Evolutionary conservation across 2,329 filamentous ascomycete genomes (phyloP).

Genomic region (Pseudopithomyces maydicus): DNA sequence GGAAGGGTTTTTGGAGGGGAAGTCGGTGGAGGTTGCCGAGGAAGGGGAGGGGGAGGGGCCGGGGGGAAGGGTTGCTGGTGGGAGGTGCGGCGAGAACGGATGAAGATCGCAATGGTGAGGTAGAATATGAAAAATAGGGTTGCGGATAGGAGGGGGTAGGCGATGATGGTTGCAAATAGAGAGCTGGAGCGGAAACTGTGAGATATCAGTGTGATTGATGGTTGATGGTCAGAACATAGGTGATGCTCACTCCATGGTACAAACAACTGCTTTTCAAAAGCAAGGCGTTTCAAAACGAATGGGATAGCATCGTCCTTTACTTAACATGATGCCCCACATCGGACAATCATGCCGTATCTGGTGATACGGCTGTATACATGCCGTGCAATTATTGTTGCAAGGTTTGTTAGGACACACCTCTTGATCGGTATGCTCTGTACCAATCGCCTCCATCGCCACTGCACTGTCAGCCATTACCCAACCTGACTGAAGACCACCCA

Average conservation of each 20-base stretch:
- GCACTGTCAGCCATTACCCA: neutral
- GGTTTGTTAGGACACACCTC: neutral
- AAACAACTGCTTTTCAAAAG: neutral
- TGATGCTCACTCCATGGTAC: neutral
- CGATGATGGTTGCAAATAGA: neutral
- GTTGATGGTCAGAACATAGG: neutral
- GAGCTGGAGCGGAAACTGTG: neutral
- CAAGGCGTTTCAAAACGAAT: neutral
- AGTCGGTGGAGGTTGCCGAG: slow-evolving; percentile 19
- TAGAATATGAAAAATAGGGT: neutral
- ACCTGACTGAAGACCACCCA: neutral
- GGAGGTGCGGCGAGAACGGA: neutral
- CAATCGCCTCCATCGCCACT: neutral
- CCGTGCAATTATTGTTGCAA: neutral
- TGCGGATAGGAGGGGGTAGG: neutral
- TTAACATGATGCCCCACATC: neutral
- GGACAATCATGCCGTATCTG: neutral
- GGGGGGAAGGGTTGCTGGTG: slow-evolving; percentile 9
- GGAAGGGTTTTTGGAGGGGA: slow-evolving; percentile 1
- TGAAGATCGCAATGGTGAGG: neutral
- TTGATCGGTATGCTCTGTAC: neutral
- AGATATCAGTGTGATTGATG: neutral
- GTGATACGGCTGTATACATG: neutral
- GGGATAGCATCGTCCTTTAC: neutral
- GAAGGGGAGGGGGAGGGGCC: slow-evolving; percentile 13